phyloP scores from a whole-genome alignment of 2,329 filamentous ascomycete genomes.

The Alternaria sp. region DNA sequence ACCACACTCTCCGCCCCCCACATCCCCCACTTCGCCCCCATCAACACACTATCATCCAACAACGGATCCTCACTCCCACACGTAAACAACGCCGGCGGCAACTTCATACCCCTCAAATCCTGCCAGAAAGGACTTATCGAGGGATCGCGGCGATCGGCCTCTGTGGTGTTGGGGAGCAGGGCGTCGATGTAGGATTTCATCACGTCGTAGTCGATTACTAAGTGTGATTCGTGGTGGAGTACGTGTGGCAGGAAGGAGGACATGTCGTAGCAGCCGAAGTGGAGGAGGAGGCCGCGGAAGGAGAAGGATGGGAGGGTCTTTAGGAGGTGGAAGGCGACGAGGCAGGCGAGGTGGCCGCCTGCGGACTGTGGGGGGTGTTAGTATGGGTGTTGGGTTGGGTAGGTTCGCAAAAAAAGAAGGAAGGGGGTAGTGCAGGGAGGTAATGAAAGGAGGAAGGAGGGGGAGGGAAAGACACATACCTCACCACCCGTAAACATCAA shows the following conservation, averaged over 20 bases:
- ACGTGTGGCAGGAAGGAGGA: slow-evolving; percentile 52
- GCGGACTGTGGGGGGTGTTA: slow-evolving; percentile 49
- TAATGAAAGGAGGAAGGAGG: neutral
- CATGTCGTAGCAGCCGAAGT: slow-evolving; percentile 62
- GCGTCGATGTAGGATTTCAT: slow-evolving; percentile 57
- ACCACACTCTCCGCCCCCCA: slow-evolving; percentile 58
- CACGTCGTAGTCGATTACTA: slow-evolving; percentile 56
- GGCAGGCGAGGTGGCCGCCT: slow-evolving; percentile 58
- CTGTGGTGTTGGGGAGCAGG: slow-evolving; percentile 52
- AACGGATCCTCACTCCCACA: slow-evolving; percentile 63
- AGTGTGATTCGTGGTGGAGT: slow-evolving; percentile 45
- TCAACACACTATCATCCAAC: slow-evolving; percentile 60
- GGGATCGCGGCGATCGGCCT: slow-evolving; percentile 53
- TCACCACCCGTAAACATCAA: slow-evolving; percentile 51
- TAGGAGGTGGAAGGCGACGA: slow-evolving; percentile 58
- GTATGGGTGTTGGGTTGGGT: neutral
- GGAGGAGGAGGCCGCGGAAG: slow-evolving; percentile 59
- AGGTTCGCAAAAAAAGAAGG: rapidly evolving
- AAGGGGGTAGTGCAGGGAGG: neutral
- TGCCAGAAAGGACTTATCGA: slow-evolving; percentile 60
- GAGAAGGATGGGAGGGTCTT: slow-evolving; percentile 45
- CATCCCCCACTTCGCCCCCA: slow-evolving; percentile 62
- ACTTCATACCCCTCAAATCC: slow-evolving; percentile 45
- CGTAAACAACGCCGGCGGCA: slow-evolving; percentile 63
- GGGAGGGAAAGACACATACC: slow-evolving; percentile 37